A percentile compares a stretch with the other conserved stretches of the same genome.
These are phyloP conservation scores for Gastrodia elata DNA, from an alignment of 106 monocot genomes.

Conservation along the genomic window DNA sequence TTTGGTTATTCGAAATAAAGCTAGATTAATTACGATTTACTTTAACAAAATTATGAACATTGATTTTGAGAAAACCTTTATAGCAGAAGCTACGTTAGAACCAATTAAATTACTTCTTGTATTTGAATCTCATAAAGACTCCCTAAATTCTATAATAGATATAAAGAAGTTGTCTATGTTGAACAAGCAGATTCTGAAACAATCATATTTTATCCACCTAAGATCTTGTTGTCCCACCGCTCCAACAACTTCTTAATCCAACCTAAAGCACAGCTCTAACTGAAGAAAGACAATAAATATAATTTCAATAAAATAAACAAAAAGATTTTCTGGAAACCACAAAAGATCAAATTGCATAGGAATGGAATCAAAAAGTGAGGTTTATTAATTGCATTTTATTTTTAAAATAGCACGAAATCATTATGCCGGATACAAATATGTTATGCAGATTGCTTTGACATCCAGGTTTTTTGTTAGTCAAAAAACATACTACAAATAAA, in stretches of 20 bases:
- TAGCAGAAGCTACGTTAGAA: no score
- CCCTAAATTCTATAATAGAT: not conserved
- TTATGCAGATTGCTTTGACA: no score
- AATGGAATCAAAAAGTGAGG: not conserved
- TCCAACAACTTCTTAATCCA: not conserved
- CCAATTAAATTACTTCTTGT: no score
- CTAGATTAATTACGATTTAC: no score
- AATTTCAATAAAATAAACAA: not conserved
- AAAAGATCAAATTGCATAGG: not conserved
- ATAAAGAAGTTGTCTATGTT: no score
- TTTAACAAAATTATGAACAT: no score
- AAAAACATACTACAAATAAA: not conserved
- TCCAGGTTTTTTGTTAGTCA: not conserved
- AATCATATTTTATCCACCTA: not conserved
- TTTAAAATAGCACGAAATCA: no score
- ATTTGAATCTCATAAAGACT: no score
- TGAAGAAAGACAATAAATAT: not conserved
- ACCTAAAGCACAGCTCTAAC: not conserved
- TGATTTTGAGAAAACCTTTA: no score
- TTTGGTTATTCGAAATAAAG: no score
- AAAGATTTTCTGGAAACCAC: not conserved
- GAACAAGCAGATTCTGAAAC: no score
- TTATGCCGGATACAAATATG: not conserved
- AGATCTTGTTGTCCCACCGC: not conserved
- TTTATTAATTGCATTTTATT: not conserved